These are phyloP conservation scores for Candida endomychidarum DNA, from an alignment of 805 yeast species.

Conservation along the genomic window DNA sequence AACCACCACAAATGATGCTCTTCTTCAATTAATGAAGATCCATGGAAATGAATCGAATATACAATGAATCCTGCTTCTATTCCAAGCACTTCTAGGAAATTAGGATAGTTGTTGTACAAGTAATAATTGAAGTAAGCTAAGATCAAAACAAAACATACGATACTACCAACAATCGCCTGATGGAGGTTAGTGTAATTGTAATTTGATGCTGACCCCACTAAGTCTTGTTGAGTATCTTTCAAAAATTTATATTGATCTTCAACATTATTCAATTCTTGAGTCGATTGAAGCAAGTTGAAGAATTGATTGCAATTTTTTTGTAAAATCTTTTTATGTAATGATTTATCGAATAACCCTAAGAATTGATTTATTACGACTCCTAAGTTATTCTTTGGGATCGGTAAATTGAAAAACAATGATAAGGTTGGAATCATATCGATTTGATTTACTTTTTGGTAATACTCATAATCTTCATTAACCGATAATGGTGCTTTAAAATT, in stretches of 20 bases:
- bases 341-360: slow-evolving; percentile 48
- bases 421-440: slow-evolving; percentile 74
- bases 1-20: slow-evolving; percentile 97
- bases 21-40: slow-evolving; percentile 79
- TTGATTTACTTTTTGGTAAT: slow-evolving; percentile 56
- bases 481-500: slow-evolving; percentile 38
- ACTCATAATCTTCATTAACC: slow-evolving; percentile 47
- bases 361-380: slow-evolving; percentile 69
- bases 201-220: slow-evolving; percentile 67
- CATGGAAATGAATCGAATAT: slow-evolving; percentile 75
- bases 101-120: slow-evolving; percentile 15
- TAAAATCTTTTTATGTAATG: slow-evolving; percentile 37
- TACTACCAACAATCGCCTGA: slow-evolving; percentile 28
- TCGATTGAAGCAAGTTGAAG: slow-evolving; percentile 34
- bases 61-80: slow-evolving; percentile 22
- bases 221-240: slow-evolving; percentile 43
- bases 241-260: slow-evolving; percentile 35
- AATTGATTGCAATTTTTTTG: slow-evolving; percentile 61
- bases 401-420: slow-evolving; percentile 57
- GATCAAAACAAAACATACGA: slow-evolving; percentile 28
- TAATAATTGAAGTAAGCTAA: slow-evolving; percentile 21
- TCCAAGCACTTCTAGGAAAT: slow-evolving; percentile 2
- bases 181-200: slow-evolving; percentile 58
- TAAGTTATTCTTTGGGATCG: slow-evolving; percentile 69
- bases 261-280: slow-evolving; percentile 1